Evolutionary conservation across 352 stramenopile genomes (phyloP), one percentile per base, ranked within the genome.

Genomic region (Sclerospora graminicola): DNA sequence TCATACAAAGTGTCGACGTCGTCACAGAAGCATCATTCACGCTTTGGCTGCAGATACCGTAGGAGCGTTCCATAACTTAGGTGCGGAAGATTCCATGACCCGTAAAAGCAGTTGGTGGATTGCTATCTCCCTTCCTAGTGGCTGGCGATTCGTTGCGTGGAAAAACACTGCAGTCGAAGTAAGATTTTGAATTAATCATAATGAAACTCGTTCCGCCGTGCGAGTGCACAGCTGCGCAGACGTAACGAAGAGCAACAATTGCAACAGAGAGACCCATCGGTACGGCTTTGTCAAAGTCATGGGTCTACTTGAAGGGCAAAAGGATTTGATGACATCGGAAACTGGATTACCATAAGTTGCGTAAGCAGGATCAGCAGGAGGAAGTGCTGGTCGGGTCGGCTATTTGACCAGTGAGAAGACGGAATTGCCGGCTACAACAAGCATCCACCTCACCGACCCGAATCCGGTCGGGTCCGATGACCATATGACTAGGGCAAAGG

Each of bases 91-190:
- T 30, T 72, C 77, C 2, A 49, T 84, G 5, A 36, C 37, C 8
- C 45, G 44, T 16, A 57, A 54, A 7, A 76, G 52, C 28, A 77
- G 82, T 6, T 89, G 77, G 74, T 89, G 77, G 77, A 54, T 89
- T 42, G 70, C 69, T 1, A 77, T 89, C 29, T 73, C 54, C 1
- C 61, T 89, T 1, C 77, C 74, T 8, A 49, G 29, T 16, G 68
- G 56, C 16, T 89, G 77, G 77, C 63, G 72, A 43, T 89, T 85
- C 38, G 74, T 89, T 13, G 49, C 61, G 7, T 87, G 74, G 77
- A 50, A 63, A 20, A 78, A 62, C 41, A 87, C 77, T 35, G 55
- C 46, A 2, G 60, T 76, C 5, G 36, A 70, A 16, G 70, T 83
- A 15, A 69, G 59, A 8, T 44, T 86, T 35, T 42, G 48, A 20